Evolutionary conservation across 75 land plant genomes (phyloP), one percentile per base, ranked within the genome.

Genomic region (Isoetes taiwanensis): DNA sequence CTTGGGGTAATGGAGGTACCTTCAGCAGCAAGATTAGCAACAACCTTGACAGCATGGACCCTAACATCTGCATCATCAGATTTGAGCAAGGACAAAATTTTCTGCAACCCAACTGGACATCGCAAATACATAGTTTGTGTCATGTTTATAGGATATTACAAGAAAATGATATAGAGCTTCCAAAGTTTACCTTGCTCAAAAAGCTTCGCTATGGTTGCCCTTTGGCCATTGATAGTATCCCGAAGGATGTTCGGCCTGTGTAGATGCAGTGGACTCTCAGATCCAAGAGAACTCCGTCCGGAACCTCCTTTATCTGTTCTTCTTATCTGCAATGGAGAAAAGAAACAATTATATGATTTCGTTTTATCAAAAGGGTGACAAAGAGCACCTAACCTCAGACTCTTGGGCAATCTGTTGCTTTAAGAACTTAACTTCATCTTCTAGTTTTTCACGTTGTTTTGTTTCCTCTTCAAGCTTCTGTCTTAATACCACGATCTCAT

Each of bases 21-120:
- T 85, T 90, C 96, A 34, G 96, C 90, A 32, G 96, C 96, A 26
- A 90, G 75, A 76, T 90, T 90, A 28, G 96, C 96, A 10, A 90
- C 83, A 48, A 90, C 96, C 75, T 90, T 90, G 20, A 82, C 96
- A 66, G 96, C 96, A 74, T 90, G 96, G 29, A 90, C 78, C 9
- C 79, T 79, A 1, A 90, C 90, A 76, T 90, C 86, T 56, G 72
- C 71, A 76, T 90, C 96, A 55, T 90, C 96, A 25, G 96, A 80
- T 56, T 85, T 83, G 26, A 90, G 73, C 32, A 90, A 71, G 19
- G 90, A 79, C 62, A 90, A 60, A 32, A 90, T 90, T 56, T 85
- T 90, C 37, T 81, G 90, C 83, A 90, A 64, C 34, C 96, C 96
- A 32, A 74, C 76, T 74, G 56, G 38, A 58, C 14, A 16, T 25